Percentiles rank a stretch among this genome's conserved stretches.
Conservation (phyloP, 192 early-diverging fungal genomes). For the Backusella psychrophila region DNA sequence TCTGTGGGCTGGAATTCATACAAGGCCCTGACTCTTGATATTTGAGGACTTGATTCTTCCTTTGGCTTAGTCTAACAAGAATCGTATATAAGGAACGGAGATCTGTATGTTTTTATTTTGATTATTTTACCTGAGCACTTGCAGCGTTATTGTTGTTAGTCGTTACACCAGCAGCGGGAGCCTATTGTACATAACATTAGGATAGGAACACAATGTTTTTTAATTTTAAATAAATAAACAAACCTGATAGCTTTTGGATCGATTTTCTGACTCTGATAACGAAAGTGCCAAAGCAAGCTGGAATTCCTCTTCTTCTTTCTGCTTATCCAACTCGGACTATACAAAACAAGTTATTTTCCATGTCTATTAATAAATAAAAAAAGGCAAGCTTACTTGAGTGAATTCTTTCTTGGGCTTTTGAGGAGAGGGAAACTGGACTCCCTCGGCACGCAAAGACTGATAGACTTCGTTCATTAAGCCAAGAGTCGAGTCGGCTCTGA, state of each 20-base stretch:
- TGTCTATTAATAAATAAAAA: neutral
- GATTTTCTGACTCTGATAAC: slow-evolving; percentile 63
- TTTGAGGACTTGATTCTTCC: slow-evolving; percentile 37
- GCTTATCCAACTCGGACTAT: slow-evolving; percentile 69
- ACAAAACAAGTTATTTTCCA: neutral
- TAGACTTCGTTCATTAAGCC: slow-evolving; percentile 81
- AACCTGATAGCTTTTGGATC: slow-evolving; percentile 7
- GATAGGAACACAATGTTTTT: neutral
- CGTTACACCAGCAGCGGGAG: slow-evolving; percentile 46
- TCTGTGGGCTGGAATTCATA: slow-evolving; percentile 94
- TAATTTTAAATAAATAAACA: neutral
- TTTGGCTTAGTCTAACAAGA: slow-evolving; percentile 11
- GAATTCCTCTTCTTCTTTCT: slow-evolving; percentile 94
- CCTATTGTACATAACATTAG: neutral
- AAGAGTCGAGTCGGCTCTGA: slow-evolving; percentile 73
- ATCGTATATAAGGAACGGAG: neutral
- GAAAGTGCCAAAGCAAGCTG: slow-evolving; percentile 92
- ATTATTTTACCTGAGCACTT: slow-evolving; percentile 5
- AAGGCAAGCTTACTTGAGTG: slow-evolving; percentile 37
- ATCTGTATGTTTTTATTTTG: slow-evolving; percentile 11
- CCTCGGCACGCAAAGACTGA: slow-evolving; percentile 48
- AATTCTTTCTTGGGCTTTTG: slow-evolving; percentile 80
- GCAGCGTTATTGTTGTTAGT: neutral
- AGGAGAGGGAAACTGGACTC: slow-evolving; percentile 68
- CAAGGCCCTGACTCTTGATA: slow-evolving; percentile 85